These are phyloP conservation scores for Pisolithus tinctorius DNA, from an alignment of 768 basidiomycete species.

Conservation along the genomic window DNA sequence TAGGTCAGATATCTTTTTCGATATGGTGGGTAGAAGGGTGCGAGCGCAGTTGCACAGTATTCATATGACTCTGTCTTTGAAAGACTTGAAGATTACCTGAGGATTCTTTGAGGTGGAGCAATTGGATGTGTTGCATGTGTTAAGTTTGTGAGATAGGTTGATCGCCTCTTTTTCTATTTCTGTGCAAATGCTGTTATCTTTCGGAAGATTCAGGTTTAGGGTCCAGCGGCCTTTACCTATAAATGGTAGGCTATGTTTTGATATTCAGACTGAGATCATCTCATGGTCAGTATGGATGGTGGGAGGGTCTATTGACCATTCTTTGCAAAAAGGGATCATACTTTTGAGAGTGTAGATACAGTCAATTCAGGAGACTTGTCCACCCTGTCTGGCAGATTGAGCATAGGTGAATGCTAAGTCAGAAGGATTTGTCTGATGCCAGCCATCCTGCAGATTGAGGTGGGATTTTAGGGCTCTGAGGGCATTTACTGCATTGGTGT, in stretches of 20 bases:
- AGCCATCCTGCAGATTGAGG: no score
- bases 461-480: slow-evolving; percentile 13
- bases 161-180: background rate
- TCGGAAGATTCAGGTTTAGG: slow-evolving; percentile 1
- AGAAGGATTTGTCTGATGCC: no score
- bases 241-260: no score
- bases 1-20: no score
- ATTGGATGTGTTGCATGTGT: background rate
- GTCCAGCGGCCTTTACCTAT: slow-evolving; percentile 6
- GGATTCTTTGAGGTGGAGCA: background rate
- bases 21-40: background rate
- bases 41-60: background rate
- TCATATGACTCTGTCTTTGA: background rate
- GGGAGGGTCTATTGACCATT: no score
- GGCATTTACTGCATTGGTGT: background rate
- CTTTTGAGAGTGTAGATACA: background rate
- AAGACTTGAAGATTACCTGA: background rate
- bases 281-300: no score
- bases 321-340: no score
- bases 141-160: background rate
- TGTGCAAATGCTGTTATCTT: slow-evolving; percentile 1
- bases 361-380: background rate
- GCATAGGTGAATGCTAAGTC: no score
- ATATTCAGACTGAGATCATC: no score
- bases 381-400: no score